These are phyloP conservation scores for Pestalotiopsis fici DNA, from an alignment of 2,329 filamentous ascomycete species.

Conservation along the genomic window DNA sequence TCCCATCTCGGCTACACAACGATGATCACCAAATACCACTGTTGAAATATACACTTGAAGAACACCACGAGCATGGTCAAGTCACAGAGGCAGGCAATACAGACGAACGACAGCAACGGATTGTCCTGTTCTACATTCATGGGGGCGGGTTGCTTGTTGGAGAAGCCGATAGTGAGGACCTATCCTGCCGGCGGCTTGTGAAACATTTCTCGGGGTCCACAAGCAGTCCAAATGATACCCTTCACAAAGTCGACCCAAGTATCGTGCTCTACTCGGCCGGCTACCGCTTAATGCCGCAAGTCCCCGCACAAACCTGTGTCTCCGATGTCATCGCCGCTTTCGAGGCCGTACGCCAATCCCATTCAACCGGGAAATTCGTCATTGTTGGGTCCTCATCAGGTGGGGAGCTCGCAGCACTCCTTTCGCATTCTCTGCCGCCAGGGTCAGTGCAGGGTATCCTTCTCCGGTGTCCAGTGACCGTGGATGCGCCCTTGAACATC, in stretches of 20 bases:
- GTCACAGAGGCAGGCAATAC: not conserved
- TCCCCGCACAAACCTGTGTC: constrained; percentile 39
- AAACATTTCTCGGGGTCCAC: constrained; percentile 22
- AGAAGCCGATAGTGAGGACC: constrained; percentile 50
- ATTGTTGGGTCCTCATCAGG: constrained; percentile 49
- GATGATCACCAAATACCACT: constrained; percentile 37
- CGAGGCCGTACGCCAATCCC: constrained; percentile 17
- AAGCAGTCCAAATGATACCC: not conserved
- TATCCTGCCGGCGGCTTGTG: constrained; percentile 44
- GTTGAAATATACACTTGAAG: constrained; percentile 30
- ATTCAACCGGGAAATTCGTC: constrained; percentile 25
- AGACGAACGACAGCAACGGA: not conserved
- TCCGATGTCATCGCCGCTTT: constrained; percentile 43
- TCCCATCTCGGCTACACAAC: constrained; percentile 26
- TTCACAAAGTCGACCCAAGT: not conserved
- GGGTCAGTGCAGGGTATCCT: constrained; percentile 39
- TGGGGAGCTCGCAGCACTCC: constrained; percentile 46
- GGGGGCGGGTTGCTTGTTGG: constrained; percentile 49
- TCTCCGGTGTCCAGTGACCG: constrained; percentile 49
- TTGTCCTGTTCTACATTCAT: constrained; percentile 46
- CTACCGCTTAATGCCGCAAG: constrained; percentile 45
- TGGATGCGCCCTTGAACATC: constrained; percentile 42
- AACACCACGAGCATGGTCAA: not conserved
- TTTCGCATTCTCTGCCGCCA: constrained; percentile 33
- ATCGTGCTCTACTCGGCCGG: constrained; percentile 43